Base-by-base conservation (phyloP, 192 early-diverging fungal genomes). In the Linnemannia zychae region DNA sequence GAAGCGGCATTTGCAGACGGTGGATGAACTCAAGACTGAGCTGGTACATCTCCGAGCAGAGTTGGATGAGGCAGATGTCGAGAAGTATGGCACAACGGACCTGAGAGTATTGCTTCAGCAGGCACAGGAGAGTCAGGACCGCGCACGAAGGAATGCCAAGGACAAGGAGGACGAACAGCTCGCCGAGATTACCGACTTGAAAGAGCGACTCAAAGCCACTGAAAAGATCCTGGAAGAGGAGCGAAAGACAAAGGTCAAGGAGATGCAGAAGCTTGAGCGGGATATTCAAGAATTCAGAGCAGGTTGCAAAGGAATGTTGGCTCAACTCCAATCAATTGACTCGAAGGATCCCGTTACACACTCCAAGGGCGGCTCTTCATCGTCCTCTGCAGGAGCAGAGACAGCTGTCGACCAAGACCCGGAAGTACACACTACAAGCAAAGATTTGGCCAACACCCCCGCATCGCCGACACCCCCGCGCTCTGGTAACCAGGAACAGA, bases 361-460 rank as follows among this genome's bases (percentile, higher is more conserved):
- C 28, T 24, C 38, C 12, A 77, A 77, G 34, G 67, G 75, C 2
- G 67, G 75, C 63, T 77, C 75, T 17, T 77, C 66, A 1, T 69
- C 66, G 18, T 77, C 75, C 33, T 77, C 75, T 31, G 75, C 75
- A 16, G 75, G 50, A 11, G 75, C 75, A 40, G 75, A 77, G 36
- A 77, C 67, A n/a, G 52, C 75, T 9, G 75, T 67, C 48, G 67
- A 65, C 17, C 67, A 20, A 22, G 75, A 77, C 9, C 15, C 68
- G 57, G 57, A 63, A 15, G 11, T 28, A n/a, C 57, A 31, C 22
- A 38, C 15, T 3, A 34, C 49, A 17, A 31, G 49, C 48, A 77
- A 77, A 47, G 67, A 48, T 28, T 66, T 65, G 0, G 15, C 37
- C 1, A 34, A 46, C 13, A 31, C 6, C 12, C 36, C 13, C 28